Evolutionary conservation across 495 filamentous ascomycete genomes (phyloP).

Genomic region (Penicillium turbatum): DNA sequence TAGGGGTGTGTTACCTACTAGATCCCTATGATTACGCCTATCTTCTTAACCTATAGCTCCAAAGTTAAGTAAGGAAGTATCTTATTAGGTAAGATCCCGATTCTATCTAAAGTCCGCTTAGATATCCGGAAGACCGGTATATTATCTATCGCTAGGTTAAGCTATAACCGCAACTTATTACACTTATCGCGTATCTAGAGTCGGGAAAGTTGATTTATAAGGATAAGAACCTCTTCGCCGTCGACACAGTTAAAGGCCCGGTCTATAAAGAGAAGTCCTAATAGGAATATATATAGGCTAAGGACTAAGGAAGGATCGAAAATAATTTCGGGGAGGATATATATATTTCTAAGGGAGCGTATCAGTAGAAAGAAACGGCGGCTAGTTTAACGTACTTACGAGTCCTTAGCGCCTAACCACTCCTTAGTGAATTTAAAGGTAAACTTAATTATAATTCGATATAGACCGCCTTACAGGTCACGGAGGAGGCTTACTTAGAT

Average conservation of each 20-base stretch:
- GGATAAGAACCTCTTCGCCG: slow-evolving; percentile 29
- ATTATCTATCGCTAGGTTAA: too few relatives aligned
- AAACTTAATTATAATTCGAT: slow-evolving; percentile 32
- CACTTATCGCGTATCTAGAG: slow-evolving; percentile 24
- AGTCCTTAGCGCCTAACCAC: slow-evolving; percentile 26
- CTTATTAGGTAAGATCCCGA: too few relatives aligned
- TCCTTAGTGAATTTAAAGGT: slow-evolving; percentile 35
- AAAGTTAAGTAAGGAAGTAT: too few relatives aligned
- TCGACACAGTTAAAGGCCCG: slow-evolving; percentile 25
- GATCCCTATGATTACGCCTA: too few relatives aligned
- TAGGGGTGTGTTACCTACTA: too few relatives aligned
- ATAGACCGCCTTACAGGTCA: slow-evolving; percentile 26
- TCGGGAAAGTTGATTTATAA: slow-evolving; percentile 22
- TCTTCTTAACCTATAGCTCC: too few relatives aligned
- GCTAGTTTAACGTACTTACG: too few relatives aligned
- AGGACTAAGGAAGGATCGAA: slow-evolving; percentile 34
- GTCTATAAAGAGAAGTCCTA: slow-evolving; percentile 36
- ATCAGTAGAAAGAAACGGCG: too few relatives aligned
- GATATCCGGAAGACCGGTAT: too few relatives aligned
- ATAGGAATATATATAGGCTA: slow-evolving; percentile 32
- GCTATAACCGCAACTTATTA: slow-evolving; percentile 23
- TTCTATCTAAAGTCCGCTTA: too few relatives aligned
- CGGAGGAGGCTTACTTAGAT: slow-evolving; percentile 29
- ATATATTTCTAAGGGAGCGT: too few relatives aligned
- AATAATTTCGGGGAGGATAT: slow-evolving; percentile 36